Evolutionary conservation across 768 basidiomycete genomes (phyloP).

Genomic region (Lanmaoa rubissima): DNA sequence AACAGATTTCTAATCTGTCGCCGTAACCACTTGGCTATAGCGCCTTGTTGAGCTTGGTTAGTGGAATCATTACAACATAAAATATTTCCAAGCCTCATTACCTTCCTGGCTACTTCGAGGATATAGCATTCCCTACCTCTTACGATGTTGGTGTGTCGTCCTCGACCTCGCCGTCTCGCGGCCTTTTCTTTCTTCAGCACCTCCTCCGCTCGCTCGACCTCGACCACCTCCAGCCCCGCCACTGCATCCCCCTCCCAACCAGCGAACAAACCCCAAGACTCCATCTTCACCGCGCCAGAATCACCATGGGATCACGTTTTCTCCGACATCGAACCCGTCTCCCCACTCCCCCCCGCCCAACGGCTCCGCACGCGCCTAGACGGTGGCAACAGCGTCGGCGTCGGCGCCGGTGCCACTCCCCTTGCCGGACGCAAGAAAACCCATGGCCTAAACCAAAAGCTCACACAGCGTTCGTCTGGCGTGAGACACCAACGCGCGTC

Average conservation of each 20-base stretch:
- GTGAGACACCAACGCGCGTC: conserved; percentile 43
- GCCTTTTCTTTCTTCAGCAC: background rate
- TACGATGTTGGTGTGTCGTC: conserved; percentile 22
- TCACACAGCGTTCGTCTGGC: conserved; percentile 13
- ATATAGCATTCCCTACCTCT: background rate
- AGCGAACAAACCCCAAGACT: conserved; percentile 13
- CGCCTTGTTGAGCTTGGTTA: conserved; percentile 34
- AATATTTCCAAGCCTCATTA: too few relatives aligned
- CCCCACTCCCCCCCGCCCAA: conserved; percentile 22
- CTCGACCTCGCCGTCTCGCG: conserved; percentile 1
- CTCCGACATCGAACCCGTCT: conserved; percentile 38
- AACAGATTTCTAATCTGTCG: conserved; percentile 60
- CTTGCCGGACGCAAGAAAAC: background rate
- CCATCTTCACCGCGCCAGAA: conserved; percentile 34
- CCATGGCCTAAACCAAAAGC: background rate
- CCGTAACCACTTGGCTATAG: conserved; percentile 78
- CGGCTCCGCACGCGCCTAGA: conserved; percentile 13
- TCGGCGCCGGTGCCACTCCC: background rate
- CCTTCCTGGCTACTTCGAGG: conserved; percentile 46
- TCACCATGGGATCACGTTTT: conserved; percentile 58
- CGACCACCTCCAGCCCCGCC: background rate
- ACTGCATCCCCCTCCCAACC: conserved; percentile 5
- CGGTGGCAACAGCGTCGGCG: background rate
- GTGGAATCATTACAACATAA: accelerated
- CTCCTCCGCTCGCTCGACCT: background rate